A percentile compares a stretch with the other conserved stretches of the same genome.
Evolutionary conservation across 495 filamentous ascomycete genomes (phyloP).

Genomic region (Aspergillus funiculosus): DNA sequence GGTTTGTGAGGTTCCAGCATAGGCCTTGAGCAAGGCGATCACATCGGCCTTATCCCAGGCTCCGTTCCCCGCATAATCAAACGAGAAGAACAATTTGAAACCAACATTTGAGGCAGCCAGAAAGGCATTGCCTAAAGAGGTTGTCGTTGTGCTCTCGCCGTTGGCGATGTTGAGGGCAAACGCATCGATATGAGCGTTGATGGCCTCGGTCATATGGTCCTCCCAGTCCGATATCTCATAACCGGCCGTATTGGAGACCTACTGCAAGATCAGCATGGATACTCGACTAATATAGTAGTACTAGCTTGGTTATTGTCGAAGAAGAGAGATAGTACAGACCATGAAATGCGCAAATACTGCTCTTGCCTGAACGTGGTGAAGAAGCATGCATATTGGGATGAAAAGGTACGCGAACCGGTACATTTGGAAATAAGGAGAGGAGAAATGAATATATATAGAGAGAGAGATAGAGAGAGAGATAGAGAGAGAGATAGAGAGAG

Average conservation of each 20-base stretch:
- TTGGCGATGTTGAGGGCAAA: constrained; percentile 64
- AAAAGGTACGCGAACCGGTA: too few species aligned
- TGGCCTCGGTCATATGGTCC: constrained; percentile 52
- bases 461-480: too few species aligned
- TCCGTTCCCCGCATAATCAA: constrained; percentile 54
- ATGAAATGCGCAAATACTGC: constrained; percentile 18
- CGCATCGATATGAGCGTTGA: constrained; percentile 58
- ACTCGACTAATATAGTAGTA: background rate
- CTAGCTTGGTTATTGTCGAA: background rate
- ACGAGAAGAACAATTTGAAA: constrained; percentile 63
- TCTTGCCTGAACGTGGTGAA: too few species aligned
- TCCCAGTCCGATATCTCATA: too few species aligned
- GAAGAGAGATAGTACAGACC: background rate
- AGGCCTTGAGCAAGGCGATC: constrained; percentile 46
- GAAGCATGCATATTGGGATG: too few species aligned
- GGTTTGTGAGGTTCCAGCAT: constrained; percentile 38
- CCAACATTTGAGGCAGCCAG: constrained; percentile 40
- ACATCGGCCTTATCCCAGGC: constrained; percentile 51
- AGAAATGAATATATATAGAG: too few species aligned
- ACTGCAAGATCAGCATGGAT: constrained; percentile 10
- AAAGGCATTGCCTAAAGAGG: constrained; percentile 45
- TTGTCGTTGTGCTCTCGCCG: constrained; percentile 37
- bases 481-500: too few species aligned
- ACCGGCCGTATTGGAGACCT: too few species aligned
- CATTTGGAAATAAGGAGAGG: too few species aligned